Conservation (phyloP, 2,329 filamentous ascomycete species). For the Fusarium subtropicale region DNA sequence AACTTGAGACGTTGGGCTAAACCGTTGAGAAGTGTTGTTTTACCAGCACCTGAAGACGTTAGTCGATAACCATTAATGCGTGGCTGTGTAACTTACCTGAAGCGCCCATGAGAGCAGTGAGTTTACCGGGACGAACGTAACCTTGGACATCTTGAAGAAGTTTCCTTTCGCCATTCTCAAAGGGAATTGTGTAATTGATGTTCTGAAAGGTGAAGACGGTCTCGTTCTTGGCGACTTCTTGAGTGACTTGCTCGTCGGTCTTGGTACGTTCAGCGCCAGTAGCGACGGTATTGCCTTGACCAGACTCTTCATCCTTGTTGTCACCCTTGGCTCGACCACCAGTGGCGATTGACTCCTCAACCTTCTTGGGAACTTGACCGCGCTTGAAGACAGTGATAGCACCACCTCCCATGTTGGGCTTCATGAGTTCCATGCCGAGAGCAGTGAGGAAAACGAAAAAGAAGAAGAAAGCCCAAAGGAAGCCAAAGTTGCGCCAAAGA, state of each 20-base stretch:
- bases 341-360: constrained; percentile 68
- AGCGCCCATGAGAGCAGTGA: constrained; percentile 81
- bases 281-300: constrained; percentile 44
- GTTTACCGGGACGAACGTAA: constrained; percentile 84
- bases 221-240: constrained; percentile 70
- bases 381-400: constrained; percentile 72
- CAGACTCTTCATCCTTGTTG: constrained; percentile 64
- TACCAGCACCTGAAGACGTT: constrained; percentile 62
- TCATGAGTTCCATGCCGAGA: constrained; percentile 73
- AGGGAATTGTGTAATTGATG: constrained; percentile 62
- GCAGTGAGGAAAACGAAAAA: constrained; percentile 80
- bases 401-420: constrained; percentile 69
- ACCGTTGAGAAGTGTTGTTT: constrained; percentile 80
- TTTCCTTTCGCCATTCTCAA: constrained; percentile 72
- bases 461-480: constrained; percentile 79
- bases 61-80: accelerated
- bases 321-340: constrained; percentile 54
- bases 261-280: constrained; percentile 42
- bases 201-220: constrained; percentile 66
- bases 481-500: constrained; percentile 81
- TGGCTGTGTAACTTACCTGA: constrained; percentile 51
- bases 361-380: constrained; percentile 68
- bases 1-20: constrained; percentile 80
- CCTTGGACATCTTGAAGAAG: constrained; percentile 82
- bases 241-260: constrained; percentile 41